These are phyloP conservation scores for Bullera alba DNA, from an alignment of 768 basidiomycete genomes.

Conservation along the genomic window DNA sequence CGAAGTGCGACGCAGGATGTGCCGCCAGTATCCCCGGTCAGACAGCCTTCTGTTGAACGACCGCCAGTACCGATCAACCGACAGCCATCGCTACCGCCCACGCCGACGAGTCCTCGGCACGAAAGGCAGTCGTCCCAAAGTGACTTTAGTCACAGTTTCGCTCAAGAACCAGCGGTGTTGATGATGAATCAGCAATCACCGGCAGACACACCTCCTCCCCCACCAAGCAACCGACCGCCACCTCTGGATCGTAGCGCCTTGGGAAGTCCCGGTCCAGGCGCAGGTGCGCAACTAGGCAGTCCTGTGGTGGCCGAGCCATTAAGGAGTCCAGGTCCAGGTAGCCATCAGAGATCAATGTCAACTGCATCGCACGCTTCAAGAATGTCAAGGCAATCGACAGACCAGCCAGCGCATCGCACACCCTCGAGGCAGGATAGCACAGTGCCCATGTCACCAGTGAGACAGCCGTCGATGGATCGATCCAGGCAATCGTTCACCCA, in stretches of 20 bases:
- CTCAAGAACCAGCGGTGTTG: background rate
- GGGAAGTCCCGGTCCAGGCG: too few species aligned
- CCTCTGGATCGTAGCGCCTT: too few species aligned
- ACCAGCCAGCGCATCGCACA: background rate
- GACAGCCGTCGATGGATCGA: constrained; percentile 9
- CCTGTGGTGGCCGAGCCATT: too few species aligned
- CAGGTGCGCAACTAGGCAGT: too few species aligned
- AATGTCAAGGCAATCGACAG: constrained; percentile 7
- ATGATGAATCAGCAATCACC: constrained; percentile 1
- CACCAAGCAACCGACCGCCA: too few species aligned
- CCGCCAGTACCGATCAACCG: constrained; percentile 1
- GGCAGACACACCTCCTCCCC: constrained; percentile 47
- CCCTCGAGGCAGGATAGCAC: background rate
- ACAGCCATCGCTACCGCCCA: too few species aligned
- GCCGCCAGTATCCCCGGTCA: background rate
- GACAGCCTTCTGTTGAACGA: background rate
- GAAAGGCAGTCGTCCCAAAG: background rate
- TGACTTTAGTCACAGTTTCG: background rate
- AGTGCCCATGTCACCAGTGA: constrained; percentile 12
- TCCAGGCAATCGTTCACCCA: constrained; percentile 1
- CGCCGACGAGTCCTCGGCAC: too few species aligned
- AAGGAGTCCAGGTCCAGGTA: too few species aligned
- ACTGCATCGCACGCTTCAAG: constrained; percentile 29
- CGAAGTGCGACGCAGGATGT: background rate
- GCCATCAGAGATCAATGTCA: constrained; percentile 13